Conservation (phyloP, 768 basidiomycete species). For the Suillus hirtellus region DNA sequence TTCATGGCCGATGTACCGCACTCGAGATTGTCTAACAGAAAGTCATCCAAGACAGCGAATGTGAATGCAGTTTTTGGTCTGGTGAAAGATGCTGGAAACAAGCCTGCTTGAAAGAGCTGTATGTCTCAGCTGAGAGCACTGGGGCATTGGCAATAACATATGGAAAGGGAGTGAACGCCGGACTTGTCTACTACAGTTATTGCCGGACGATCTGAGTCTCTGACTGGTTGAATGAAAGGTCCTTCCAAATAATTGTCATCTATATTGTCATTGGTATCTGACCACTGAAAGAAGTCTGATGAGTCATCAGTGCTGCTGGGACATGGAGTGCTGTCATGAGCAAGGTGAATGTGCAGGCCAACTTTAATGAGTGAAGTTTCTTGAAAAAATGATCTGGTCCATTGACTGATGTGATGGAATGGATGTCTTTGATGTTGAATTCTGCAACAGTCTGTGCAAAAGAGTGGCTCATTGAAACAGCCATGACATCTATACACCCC, state of each 20-base stretch:
- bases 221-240: background rate
- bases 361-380: background rate
- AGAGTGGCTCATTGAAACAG: background rate
- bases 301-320: background rate
- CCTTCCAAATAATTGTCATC: background rate
- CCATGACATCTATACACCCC: background rate
- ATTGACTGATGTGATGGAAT: background rate
- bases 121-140: background rate
- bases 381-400: background rate
- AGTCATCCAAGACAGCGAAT: background rate
- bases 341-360: background rate
- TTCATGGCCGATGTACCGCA: background rate
- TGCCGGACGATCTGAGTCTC: background rate
- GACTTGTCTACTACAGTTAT: background rate
- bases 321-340: background rate
- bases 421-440: background rate
- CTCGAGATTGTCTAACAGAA: background rate
- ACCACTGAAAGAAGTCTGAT: background rate
- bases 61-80: conserved; percentile 1
- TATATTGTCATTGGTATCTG: conserved; percentile 1
- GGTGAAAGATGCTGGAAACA: background rate
- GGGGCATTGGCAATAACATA: background rate
- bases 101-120: background rate
- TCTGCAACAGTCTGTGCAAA: background rate
- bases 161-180: background rate